A percentile compares a stretch with the other conserved stretches of the same genome.
Evolutionary conservation across 805 yeast genomes (phyloP).

Genomic region (Cyberlindnera samutprakarnensis): DNA sequence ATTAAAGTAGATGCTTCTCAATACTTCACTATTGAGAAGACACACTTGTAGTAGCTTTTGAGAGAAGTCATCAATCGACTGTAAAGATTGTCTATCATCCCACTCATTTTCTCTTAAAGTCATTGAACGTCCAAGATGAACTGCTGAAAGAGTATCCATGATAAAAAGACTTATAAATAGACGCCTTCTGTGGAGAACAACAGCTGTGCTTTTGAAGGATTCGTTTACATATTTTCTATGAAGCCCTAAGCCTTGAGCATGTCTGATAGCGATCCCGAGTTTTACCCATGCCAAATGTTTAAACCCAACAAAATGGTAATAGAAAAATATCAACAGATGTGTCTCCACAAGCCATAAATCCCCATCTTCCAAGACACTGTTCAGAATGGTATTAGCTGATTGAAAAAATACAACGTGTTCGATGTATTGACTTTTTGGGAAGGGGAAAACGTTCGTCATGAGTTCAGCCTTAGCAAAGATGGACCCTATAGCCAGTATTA

Average conservation of each 20-base stretch:
- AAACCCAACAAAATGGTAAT: conserved; percentile 32
- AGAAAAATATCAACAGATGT: conserved; percentile 31
- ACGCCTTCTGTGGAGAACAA: conserved; percentile 25
- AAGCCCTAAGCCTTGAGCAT: conserved; percentile 36
- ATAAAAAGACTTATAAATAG: conserved; percentile 29
- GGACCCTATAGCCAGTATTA: conserved; percentile 29
- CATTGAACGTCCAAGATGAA: conserved; percentile 31
- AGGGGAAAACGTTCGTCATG: conserved; percentile 19
- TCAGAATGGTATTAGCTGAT: conserved; percentile 26
- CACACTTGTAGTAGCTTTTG: conserved; percentile 24
- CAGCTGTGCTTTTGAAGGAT: conserved; percentile 23
- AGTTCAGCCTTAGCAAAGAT: conserved; percentile 28
- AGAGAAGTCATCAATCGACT: conserved; percentile 21
- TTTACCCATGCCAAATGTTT: conserved; percentile 37
- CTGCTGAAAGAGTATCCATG: conserved; percentile 28
- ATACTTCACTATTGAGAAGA: conserved; percentile 24
- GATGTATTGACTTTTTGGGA: conserved; percentile 15
- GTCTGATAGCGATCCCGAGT: conserved; percentile 33
- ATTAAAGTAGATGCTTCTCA: conserved; percentile 27
- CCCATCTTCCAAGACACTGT: conserved; percentile 30
- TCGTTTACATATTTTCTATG: conserved; percentile 33
- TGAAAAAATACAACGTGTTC: conserved; percentile 29
- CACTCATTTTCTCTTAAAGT: conserved; percentile 30
- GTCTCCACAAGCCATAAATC: conserved; percentile 36
- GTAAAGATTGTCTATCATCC: conserved; percentile 27